Evolutionary conservation across 1,284 basidiomycete species (phyloP), one percentile per base, ranked within the genome.

Genomic region (Trametes sp.): DNA sequence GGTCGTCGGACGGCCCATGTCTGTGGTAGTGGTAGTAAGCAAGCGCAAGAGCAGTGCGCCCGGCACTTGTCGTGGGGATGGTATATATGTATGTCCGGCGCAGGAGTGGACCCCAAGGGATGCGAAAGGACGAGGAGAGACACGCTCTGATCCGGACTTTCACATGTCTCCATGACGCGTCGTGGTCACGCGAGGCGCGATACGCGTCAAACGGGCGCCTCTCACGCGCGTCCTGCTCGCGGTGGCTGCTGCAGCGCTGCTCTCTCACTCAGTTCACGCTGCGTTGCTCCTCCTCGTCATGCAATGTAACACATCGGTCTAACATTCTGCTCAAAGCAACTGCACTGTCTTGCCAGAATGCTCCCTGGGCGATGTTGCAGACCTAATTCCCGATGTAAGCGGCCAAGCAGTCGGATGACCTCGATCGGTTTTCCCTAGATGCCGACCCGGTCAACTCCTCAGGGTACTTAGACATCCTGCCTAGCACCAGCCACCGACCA

Each of bases 1-100:
- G 35, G 78, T 73, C 45, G 76, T 71, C 41, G 81, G 78, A 63
- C 78, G 78, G 57, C 85, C 86, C 85, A 87, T 87, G 59, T 61
- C 70, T 33, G 61, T 45, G 48, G 41, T 46, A n/a, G 52, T 28
- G 50, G 23, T 38, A 36, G 29, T 53, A 28, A 26, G 54, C 35
- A 57, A 60, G 38, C 9, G 26, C 42, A n/a, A 33, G 24, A n/a
- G n/a, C n/a, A n/a, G 50, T 35, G 35, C 24, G 13, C 36, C 45
- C 19, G 54, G 54, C 10, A 24, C 45, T 29, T 56, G 13, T 33
- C 1, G 21, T 19, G 26, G 48, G 23, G 16, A n/a, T 26, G 55
- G 53, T 53, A 54, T 53, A 45, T 35, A 57, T 61, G 41, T 52
- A 53, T 44, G 36, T 31, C 53, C 21, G 36, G 21, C 10, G 54